Base-by-base conservation (phyloP, 163 green algal genomes). In the Trebouxia gelatinosa region DNA sequence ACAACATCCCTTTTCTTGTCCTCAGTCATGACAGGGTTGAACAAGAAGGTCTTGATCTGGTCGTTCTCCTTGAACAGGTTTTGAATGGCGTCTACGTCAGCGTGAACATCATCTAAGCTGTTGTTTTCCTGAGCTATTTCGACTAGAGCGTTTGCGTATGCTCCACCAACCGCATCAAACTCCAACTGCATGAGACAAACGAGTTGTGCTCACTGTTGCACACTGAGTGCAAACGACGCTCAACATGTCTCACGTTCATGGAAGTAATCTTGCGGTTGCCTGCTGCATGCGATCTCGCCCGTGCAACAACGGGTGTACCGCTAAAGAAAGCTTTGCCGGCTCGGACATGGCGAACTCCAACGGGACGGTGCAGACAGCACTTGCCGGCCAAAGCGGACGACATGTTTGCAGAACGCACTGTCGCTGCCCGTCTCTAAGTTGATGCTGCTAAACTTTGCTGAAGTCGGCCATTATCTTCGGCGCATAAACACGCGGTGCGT, bases 111-210 rank as follows among this genome's bases (percentile, higher is more conserved):
- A 46, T 95, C 91, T 35, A 95, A 81, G 19, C 62, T 70, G 71
- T 86, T 87, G 40, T 84, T 88, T 21, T 70, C 75, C 80, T 91
- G 71, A 16, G 87, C 89, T 28, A 90, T 70, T 74, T 98, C 94
- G 6, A 98, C 70, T 35, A 99, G 87, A 17, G 95, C 95, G 70
- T 94, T 94, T 35, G 91, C 95, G 83, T 98, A 99, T 78, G 94
- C 89, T 28, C 83, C 83, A 9, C 91, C 91, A 50, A 94, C 88
- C 37, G 77, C 40, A 34, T 84, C 78, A 43, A 70, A 64, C 39
- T 82, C 77, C 21, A 65, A 28, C 70, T 78, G 50, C 70, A 54
- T 37, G 31, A 62, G 6, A 39, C 40, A 40, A 11, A 29, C 48
- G n/a, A n/a, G n/a, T n/a, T n/a, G n/a, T n/a, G n/a, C n/a, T n/a